Evolutionary conservation across 768 basidiomycete species (phyloP).

Genomic region (Boletus tomentosulus): DNA sequence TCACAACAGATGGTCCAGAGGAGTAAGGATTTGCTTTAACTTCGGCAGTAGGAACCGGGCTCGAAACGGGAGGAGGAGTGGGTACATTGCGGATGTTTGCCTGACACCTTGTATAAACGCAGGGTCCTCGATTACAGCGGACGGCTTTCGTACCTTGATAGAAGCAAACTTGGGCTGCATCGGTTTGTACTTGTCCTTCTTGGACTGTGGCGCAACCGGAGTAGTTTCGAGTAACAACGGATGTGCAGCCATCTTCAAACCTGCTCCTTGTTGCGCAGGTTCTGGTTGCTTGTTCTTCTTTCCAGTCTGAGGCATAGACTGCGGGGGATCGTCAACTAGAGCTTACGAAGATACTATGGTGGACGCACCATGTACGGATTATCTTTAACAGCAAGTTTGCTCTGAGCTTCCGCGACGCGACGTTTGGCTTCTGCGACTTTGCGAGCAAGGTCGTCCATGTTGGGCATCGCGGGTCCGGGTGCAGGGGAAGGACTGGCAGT

Average conservation of each 20-base stretch:
- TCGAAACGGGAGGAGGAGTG: constrained; percentile 49
- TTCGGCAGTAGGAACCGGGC: constrained; percentile 37
- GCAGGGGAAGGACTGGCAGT: constrained; percentile 35
- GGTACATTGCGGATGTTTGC: constrained; percentile 78
- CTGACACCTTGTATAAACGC: constrained; percentile 25
- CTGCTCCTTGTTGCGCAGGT: constrained; percentile 72
- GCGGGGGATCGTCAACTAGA: constrained; percentile 1
- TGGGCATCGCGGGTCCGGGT: constrained; percentile 39
- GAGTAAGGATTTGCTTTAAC: constrained; percentile 74
- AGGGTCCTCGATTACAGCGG: not conserved
- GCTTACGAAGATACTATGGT: not conserved
- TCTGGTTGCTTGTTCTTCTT: constrained; percentile 57
- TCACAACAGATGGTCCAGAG: constrained; percentile 39
- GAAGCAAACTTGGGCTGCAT: constrained; percentile 99
- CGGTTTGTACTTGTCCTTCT: constrained; percentile 92
- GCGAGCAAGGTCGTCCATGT: constrained; percentile 61
- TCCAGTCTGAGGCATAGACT: constrained; percentile 52
- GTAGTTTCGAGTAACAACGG: constrained; percentile 71
- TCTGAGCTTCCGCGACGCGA: constrained; percentile 79
- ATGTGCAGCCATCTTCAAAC: constrained; percentile 88
- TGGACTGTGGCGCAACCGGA: constrained; percentile 56
- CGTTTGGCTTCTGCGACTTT: constrained; percentile 83
- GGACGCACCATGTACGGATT: constrained; percentile 84
- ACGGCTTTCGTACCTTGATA: constrained; percentile 58
- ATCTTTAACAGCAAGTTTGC: constrained; percentile 66